Conservation (phyloP, 495 filamentous ascomycete genomes). For the Neurospora sp. region DNA sequence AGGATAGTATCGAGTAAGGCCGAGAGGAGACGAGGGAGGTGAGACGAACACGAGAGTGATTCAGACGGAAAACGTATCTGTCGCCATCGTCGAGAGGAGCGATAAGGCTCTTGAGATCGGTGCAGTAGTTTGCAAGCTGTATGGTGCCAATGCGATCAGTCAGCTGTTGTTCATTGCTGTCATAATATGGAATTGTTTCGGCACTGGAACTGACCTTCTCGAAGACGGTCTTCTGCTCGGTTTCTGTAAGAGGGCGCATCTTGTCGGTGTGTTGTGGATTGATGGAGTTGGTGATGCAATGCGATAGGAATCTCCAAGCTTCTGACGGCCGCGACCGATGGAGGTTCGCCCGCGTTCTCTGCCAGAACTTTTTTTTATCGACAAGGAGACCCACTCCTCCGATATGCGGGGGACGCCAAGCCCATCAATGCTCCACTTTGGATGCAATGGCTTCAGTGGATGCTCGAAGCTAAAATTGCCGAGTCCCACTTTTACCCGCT, state of each 20-base stretch:
- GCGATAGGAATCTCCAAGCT: not conserved
- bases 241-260: slow-evolving; percentile 68
- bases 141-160: not conserved
- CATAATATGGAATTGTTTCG: not conserved
- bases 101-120: slow-evolving; percentile 63
- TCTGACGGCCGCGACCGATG: not conserved
- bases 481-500: slow-evolving; percentile 20
- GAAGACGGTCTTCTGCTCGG: slow-evolving; percentile 65
- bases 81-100: slow-evolving; percentile 58
- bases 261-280: slow-evolving; percentile 7
- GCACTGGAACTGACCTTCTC: slow-evolving; percentile 38
- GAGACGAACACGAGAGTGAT: slow-evolving; percentile 34
- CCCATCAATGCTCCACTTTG: not conserved
- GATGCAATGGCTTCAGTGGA: not conserved
- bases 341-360: not conserved
- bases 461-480: not conserved
- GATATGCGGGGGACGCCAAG: not conserved
- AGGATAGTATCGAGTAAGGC: not conserved
- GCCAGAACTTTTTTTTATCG: not conserved
- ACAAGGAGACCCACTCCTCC: not conserved
- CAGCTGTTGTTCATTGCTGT: not conserved
- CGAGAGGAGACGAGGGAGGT: slow-evolving; percentile 5
- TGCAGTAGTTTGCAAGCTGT: slow-evolving; percentile 24
- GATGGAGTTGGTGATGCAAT: not conserved
- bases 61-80: slow-evolving; percentile 79